These are phyloP conservation scores for Hypericum perforatum DNA, from an alignment of 345 rosid species.

Conservation along the genomic window DNA sequence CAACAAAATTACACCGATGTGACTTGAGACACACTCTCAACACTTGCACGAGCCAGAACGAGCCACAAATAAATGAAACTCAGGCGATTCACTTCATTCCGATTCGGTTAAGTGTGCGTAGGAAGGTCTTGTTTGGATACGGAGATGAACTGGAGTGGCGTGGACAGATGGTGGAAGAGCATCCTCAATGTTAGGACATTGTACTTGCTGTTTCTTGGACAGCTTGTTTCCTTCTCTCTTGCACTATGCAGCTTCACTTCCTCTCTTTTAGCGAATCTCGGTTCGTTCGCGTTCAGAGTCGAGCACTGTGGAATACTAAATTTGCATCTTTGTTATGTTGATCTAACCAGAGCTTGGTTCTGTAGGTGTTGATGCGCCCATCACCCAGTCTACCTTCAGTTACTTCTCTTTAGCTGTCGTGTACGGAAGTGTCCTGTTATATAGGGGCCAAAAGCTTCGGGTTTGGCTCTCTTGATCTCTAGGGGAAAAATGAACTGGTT, in stretches of 20 bases:
- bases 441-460: constrained; percentile 29
- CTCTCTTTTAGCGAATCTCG: constrained; percentile 43
- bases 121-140: too few species aligned
- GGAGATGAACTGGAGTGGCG: constrained; percentile 8
- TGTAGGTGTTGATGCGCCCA: constrained; percentile 53
- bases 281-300: constrained; percentile 11
- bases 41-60: too few species aligned
- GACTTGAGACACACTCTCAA: too few species aligned
- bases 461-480: constrained; percentile 4
- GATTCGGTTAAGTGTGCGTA: too few species aligned
- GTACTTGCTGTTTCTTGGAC: constrained; percentile 36
- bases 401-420: constrained; percentile 37
- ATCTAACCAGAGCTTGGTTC: neutral
- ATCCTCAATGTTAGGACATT: constrained; percentile 19
- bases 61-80: too few species aligned
- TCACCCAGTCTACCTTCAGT: constrained; percentile 34
- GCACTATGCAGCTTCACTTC: constrained; percentile 40
- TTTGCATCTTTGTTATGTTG: too few species aligned
- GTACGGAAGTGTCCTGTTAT: constrained; percentile 38
- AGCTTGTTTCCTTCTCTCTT: constrained; percentile 35
- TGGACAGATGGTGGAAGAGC: constrained; percentile 22
- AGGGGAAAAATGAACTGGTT: neutral
- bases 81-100: too few species aligned
- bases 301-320: too few species aligned
- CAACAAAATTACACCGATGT: too few species aligned